Evolutionary conservation across 768 basidiomycete genomes (phyloP), one percentile per base, ranked within the genome.

Genomic region (Xerocomellus intermedius): DNA sequence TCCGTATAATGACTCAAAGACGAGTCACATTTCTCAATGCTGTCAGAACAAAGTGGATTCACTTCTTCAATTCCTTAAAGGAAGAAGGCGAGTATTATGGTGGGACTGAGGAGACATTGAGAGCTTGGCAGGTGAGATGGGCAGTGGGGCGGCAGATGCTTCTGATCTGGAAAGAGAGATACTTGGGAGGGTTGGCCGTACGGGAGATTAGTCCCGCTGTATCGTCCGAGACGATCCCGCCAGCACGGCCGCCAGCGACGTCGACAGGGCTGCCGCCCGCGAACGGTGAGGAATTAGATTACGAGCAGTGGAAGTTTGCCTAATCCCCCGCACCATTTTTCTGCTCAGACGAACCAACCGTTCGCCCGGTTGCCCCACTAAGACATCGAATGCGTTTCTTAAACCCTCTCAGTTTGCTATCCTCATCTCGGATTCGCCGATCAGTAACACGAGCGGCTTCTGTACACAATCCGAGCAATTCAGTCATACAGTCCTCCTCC

Each of bases 51-150:
- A 75, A 77, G 33, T 91, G 89, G 89, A 77, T 74, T 2, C 81
- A 82, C 8, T 69, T 91, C 13, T 91, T 89, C 88, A 84, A 89
- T 51, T 86, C 84, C 71, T 68, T 87, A 19, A 71, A 79, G 9
- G 81, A 84, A 5, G 84, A 84, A 45, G 83, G 81, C 2, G 84
- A 85, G 73, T 68, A 76, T 72, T 83, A 83, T 60, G 83, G 77
- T 0, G 84, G 83, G 12, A 75, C 76, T 10, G 77, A 75, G 24
- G 87, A 89, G 73, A 90, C 87, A 10, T 69, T 82, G 19, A 74
- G 73, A 1, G 83, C 87, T 6, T 91, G 88, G 88, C 71, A 74
- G 60, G 69, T 69, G 42, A 75, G 87, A 16, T 90, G 82, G 81
- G 73, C 63, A 12, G 84, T 5, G 4, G 51, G 26, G 14, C 10